A percentile compares a stretch with the other conserved stretches of the same genome.
Evolutionary conservation across 2,329 filamentous ascomycete genomes (phyloP).

Genomic region (Fusarium lateritium): DNA sequence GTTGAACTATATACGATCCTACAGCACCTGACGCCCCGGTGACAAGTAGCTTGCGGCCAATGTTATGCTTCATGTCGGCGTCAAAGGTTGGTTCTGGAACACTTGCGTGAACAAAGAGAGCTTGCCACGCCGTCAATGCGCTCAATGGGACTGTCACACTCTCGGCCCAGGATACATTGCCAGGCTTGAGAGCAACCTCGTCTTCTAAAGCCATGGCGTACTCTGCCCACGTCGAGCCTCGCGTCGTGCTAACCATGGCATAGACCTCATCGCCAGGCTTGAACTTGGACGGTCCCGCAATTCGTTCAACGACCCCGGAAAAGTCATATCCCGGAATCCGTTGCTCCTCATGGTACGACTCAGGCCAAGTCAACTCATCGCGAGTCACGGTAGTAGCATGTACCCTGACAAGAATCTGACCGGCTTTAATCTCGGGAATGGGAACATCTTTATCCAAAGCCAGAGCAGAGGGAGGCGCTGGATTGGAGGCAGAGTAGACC

Average conservation of each 20-base stretch:
- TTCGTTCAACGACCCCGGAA: slow-evolving; percentile 28
- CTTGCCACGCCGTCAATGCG: slow-evolving; percentile 56
- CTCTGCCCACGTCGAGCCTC: slow-evolving; percentile 45
- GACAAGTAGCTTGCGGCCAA: slow-evolving; percentile 47
- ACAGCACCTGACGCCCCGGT: slow-evolving; percentile 56
- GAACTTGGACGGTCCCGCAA: slow-evolving; percentile 39
- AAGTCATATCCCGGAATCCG: slow-evolving; percentile 33
- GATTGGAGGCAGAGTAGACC: slow-evolving; percentile 30
- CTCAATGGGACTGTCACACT: slow-evolving; percentile 55
- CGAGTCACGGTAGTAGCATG: slow-evolving; percentile 36
- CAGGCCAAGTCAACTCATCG: slow-evolving; percentile 38
- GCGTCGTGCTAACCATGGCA: slow-evolving; percentile 43
- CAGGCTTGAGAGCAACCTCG: slow-evolving; percentile 53
- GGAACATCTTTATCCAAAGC: slow-evolving; percentile 8
- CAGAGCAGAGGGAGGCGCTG: slow-evolving; percentile 22
- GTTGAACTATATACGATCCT: slow-evolving; percentile 54
- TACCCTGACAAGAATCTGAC: slow-evolving; percentile 31
- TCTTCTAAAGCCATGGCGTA: slow-evolving; percentile 38
- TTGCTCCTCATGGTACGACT: slow-evolving; percentile 23
- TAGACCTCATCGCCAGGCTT: slow-evolving; percentile 50
- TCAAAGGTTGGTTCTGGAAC: slow-evolving; percentile 19
- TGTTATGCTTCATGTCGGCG: slow-evolving; percentile 4
- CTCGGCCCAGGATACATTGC: slow-evolving; percentile 48
- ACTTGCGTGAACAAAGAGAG: slow-evolving; percentile 48
- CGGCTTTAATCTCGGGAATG: slow-evolving; percentile 14